Base-by-base conservation (phyloP, 1,139 yeast genomes). In the Zygotorulaspora mrakii region DNA sequence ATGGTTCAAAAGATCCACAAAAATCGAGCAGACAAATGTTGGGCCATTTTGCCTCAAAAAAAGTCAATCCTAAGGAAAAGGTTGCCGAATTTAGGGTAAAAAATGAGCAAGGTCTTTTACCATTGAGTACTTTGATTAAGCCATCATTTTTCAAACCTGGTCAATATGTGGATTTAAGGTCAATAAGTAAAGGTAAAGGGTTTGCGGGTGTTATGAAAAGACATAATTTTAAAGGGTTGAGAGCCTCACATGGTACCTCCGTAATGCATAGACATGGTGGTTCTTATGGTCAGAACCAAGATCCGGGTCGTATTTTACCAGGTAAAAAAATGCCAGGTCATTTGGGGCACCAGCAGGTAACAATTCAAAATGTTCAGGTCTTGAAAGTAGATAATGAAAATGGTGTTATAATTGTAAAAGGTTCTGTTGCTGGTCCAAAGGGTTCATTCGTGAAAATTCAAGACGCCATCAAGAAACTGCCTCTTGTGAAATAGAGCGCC, bases 271-370 rank as follows among this genome's bases (percentile, higher is more conserved):
- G 99, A 74, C 82, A 89, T 40, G 95, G 95, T 54, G 99, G 99
- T 74, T 89, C 96, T 31, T 88, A 83, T 61, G 99, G 99, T 74
- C 84, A 85, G 67, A 83, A 86, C 62, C 91, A 89, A 61, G 83
- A 83, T 49, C 98, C 98, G 3, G 97, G 96, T 59, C 82, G 99
- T 70, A 88, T 88, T 40, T 72, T 88, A 49, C 97, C 97, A 11
- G 97, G 96, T 26, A 89, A 87, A 71, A 91, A 88, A 68, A 89
- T 94, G 97, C 95, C 98, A 22, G 98, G 98, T 50, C 84, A 86
- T 66, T 83, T 89, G 94, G 98, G 98, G 51, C 79, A 76, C 46
- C 71, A 76, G 44, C 73, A 71, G 53, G 76, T 77, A 50, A 91
- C 98, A 3, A 77, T 79, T 24, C 85, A 79, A 61, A 88, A 88